Conservation (phyloP, 2,329 filamentous ascomycete species). For the Epichloe elymi region DNA sequence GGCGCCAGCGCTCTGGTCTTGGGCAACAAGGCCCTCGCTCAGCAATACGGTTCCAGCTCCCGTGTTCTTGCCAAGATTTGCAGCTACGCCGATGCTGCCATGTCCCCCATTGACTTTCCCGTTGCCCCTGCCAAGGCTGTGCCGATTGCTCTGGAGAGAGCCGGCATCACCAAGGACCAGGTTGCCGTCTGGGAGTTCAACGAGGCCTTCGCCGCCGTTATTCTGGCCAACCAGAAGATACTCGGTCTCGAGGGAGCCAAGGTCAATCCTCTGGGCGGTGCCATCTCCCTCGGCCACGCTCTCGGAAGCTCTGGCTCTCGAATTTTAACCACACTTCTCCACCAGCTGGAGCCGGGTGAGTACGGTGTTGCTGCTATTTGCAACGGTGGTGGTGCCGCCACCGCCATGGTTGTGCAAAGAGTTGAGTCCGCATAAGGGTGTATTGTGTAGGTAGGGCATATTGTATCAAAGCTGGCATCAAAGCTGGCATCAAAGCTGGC, state of each 20-base stretch:
- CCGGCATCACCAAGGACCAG: slow-evolving; percentile 82
- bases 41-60: slow-evolving; percentile 63
- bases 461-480: not conserved
- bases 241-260: slow-evolving; percentile 65
- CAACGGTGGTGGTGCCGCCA: slow-evolving; percentile 88
- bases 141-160: slow-evolving; percentile 74
- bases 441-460: not conserved
- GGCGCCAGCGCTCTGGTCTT: slow-evolving; percentile 84
- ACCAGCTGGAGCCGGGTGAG: slow-evolving; percentile 83
- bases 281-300: slow-evolving; percentile 84
- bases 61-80: slow-evolving; percentile 80
- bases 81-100: slow-evolving; percentile 75
- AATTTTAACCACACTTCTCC: slow-evolving; percentile 78
- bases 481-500: too few species aligned
- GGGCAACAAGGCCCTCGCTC: slow-evolving; percentile 66
- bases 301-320: slow-evolving; percentile 86
- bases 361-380: slow-evolving; percentile 95
- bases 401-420: slow-evolving; percentile 80
- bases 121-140: slow-evolving; percentile 87
- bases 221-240: slow-evolving; percentile 90
- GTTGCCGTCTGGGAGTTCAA: slow-evolving; percentile 97
- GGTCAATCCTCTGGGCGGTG: slow-evolving; percentile 81
- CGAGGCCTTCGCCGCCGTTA: slow-evolving; percentile 91
- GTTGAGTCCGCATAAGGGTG: slow-evolving; percentile 42
- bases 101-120: slow-evolving; percentile 86